Evolutionary conservation across 1,284 basidiomycete genomes (phyloP).

Genomic region (Earliella scabrosa): DNA sequence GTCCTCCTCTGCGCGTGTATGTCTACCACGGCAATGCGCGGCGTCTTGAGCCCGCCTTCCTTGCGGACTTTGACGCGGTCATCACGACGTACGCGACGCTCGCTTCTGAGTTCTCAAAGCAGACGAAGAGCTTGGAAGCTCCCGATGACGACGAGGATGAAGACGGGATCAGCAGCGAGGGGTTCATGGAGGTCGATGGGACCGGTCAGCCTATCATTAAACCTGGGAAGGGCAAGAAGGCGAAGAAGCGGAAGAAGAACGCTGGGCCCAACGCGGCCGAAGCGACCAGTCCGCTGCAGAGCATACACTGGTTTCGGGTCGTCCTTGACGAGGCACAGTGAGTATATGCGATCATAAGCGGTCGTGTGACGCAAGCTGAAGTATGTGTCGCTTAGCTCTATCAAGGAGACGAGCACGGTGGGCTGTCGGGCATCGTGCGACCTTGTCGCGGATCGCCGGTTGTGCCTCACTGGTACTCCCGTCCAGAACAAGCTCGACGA

Average conservation of each 20-base stretch:
- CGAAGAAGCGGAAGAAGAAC: constrained; percentile 71
- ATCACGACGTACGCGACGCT: constrained; percentile 98
- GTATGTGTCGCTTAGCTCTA: constrained; percentile 64
- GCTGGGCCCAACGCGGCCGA: constrained; percentile 52
- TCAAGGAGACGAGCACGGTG: constrained; percentile 95
- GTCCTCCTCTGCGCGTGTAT: constrained; percentile 79
- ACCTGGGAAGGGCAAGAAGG: constrained; percentile 63
- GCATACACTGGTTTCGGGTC: constrained; percentile 96
- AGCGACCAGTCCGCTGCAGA: constrained; percentile 87
- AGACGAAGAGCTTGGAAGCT: constrained; percentile 64
- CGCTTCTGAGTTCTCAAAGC: constrained; percentile 94
- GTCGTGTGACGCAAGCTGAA: neutral
- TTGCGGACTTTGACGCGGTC: constrained; percentile 95
- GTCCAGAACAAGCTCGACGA: constrained; percentile 99
- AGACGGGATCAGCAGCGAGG: constrained; percentile 67
- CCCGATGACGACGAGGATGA: constrained; percentile 74
- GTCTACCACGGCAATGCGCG: constrained; percentile 95
- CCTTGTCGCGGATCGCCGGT: constrained; percentile 88
- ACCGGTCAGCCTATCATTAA: constrained; percentile 65
- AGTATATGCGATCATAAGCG: constrained; percentile 38
- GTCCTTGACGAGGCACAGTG: constrained; percentile 99
- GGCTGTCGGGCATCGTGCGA: constrained; percentile 96
- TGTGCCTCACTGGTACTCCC: constrained; percentile 96
- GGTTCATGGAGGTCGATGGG: constrained; percentile 68
- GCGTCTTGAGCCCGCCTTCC: constrained; percentile 81